Conservation (phyloP, 768 basidiomycete species). For the Lentinula sp. region DNA sequence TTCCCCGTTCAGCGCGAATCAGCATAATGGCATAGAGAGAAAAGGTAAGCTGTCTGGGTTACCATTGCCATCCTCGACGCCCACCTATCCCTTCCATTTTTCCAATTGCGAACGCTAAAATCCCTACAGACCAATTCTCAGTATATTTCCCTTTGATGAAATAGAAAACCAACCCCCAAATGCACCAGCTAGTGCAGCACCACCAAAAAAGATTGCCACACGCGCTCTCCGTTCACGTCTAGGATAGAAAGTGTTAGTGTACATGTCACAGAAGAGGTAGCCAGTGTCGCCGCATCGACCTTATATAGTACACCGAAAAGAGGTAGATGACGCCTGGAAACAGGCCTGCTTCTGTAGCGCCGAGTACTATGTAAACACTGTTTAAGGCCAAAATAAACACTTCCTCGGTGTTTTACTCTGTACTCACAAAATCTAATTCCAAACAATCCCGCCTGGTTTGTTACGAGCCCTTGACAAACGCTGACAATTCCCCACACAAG, state of each 20-base stretch:
- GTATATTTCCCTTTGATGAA: slow-evolving; percentile 7
- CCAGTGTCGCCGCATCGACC: slow-evolving; percentile 18
- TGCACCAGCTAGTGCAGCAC: slow-evolving; percentile 56
- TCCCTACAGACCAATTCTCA: slow-evolving; percentile 24
- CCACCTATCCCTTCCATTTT: slow-evolving; percentile 61
- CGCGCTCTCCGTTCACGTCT: slow-evolving; percentile 57
- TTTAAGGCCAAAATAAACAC: background rate
- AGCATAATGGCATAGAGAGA: background rate
- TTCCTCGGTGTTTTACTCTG: slow-evolving; percentile 27
- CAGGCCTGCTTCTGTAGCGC: slow-evolving; percentile 52
- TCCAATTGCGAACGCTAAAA: slow-evolving; percentile 52
- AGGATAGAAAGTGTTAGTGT: background rate
- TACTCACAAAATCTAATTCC: slow-evolving; percentile 40
- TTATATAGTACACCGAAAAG: slow-evolving; percentile 40
- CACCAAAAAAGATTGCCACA: slow-evolving; percentile 59
- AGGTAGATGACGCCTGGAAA: slow-evolving; percentile 49
- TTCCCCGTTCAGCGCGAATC: slow-evolving; percentile 22
- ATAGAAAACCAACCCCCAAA: slow-evolving; percentile 40
- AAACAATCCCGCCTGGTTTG: slow-evolving; percentile 46
- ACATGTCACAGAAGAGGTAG: background rate
- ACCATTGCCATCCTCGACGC: slow-evolving; percentile 55
- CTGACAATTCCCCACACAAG: slow-evolving; percentile 53
- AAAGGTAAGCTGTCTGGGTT: slow-evolving; percentile 9
- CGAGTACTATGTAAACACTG: slow-evolving; percentile 26
- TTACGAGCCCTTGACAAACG: slow-evolving; percentile 49